phyloP scores from a whole-genome alignment of 2,329 filamentous ascomycete genomes.

The Neurospora sp. region DNA sequence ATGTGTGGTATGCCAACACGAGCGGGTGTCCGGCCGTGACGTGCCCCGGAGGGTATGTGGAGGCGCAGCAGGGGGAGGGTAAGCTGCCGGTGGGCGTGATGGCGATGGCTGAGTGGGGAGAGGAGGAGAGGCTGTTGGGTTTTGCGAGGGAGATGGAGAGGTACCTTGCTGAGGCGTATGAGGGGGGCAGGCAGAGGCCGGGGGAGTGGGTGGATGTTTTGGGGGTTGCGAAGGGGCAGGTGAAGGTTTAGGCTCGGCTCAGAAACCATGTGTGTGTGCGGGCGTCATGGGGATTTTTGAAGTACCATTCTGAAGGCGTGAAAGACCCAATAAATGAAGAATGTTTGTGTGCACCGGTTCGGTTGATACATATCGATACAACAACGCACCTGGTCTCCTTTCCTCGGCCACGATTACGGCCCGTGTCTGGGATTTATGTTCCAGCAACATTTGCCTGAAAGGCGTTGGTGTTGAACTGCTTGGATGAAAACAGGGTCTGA shows the following conservation, averaged over 20 bases:
- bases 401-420: neutral
- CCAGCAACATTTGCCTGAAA: neutral
- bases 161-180: slow-evolving; percentile 39
- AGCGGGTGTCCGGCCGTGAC: slow-evolving; percentile 66
- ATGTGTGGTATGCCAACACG: slow-evolving; percentile 77
- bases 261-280: neutral
- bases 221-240: slow-evolving; percentile 22
- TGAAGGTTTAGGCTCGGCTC: neutral
- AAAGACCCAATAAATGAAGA: neutral
- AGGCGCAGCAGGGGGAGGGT: slow-evolving; percentile 45
- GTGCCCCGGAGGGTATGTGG: slow-evolving; percentile 64
- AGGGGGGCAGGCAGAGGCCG: slow-evolving; percentile 40
- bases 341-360: neutral
- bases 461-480: neutral
- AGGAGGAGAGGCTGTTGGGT: slow-evolving; percentile 50
- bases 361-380: neutral
- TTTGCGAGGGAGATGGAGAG: slow-evolving; percentile 49
- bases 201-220: slow-evolving; percentile 50
- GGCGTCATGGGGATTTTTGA: neutral
- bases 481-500: neutral
- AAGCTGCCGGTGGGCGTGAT: slow-evolving; percentile 51
- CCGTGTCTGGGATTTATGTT: neutral
- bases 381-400: neutral
- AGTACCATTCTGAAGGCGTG: neutral
- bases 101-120: slow-evolving; percentile 58